phyloP scores from a whole-genome alignment of 1,284 basidiomycete genomes.

The Xerocomus amazonicus region DNA sequence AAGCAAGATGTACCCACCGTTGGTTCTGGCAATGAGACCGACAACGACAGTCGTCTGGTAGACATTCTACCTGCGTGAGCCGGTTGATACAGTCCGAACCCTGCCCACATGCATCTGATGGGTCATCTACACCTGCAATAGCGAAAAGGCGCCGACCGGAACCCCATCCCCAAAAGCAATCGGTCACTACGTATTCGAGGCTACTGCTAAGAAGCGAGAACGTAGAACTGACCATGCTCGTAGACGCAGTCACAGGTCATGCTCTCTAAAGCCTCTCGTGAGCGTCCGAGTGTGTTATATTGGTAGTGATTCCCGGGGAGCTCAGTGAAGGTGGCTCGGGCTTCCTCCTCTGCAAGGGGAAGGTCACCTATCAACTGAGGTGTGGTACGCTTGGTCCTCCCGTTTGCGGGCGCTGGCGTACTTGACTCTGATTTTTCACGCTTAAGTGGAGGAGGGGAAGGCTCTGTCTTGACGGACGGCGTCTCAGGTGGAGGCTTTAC shows the following conservation, averaged over 20 bases:
- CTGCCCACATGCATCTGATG: constrained; percentile 77
- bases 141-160: constrained; percentile 18
- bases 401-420: constrained; percentile 27
- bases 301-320: constrained; percentile 85
- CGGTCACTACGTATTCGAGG: constrained; percentile 27
- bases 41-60: constrained; percentile 85
- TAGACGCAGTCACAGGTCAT: constrained; percentile 92
- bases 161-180: constrained; percentile 15
- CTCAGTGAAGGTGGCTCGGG: constrained; percentile 71
- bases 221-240: constrained; percentile 63
- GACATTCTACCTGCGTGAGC: constrained; percentile 95
- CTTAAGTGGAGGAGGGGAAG: constrained; percentile 27
- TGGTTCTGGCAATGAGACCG: constrained; percentile 86
- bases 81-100: constrained; percentile 95
- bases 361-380: constrained; percentile 76
- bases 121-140: constrained; percentile 52
- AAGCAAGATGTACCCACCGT: constrained; percentile 54
- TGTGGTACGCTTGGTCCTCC: constrained; percentile 33
- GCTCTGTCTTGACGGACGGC: constrained; percentile 28
- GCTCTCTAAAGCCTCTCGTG: constrained; percentile 85
- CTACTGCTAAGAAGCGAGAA: constrained; percentile 24
- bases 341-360: constrained; percentile 70
- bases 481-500: constrained; percentile 26
- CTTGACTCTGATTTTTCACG: constrained; percentile 31
- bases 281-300: constrained; percentile 81